These are phyloP conservation scores for Pleurotus cornucopiae DNA, from an alignment of 768 basidiomycete genomes.

Conservation along the genomic window DNA sequence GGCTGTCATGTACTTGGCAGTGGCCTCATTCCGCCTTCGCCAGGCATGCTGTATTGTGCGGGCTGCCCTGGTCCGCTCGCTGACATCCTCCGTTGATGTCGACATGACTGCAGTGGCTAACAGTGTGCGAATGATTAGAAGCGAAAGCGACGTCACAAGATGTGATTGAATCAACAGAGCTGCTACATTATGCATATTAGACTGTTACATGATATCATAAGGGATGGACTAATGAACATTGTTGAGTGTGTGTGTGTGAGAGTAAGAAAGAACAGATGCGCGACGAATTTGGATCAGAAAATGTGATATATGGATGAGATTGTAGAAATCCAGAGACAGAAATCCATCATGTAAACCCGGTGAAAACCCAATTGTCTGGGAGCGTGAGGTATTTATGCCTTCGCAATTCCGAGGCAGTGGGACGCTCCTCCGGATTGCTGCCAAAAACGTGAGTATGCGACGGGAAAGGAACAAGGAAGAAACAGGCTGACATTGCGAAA, in stretches of 20 bases:
- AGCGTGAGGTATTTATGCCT: conserved; percentile 75
- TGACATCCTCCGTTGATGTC: neutral
- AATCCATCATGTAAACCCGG: conserved; percentile 43
- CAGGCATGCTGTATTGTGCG: conserved; percentile 35
- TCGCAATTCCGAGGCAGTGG: conserved; percentile 73
- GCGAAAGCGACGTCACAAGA: conserved; percentile 22
- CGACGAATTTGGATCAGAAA: conserved; percentile 1
- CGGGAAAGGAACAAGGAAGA: neutral
- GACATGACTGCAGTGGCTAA: neutral
- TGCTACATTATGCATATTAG: conserved; percentile 5
- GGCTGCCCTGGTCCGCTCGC: conserved; percentile 23
- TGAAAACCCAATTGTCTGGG: conserved; percentile 73
- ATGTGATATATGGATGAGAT: conserved; percentile 5
- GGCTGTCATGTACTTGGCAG: conserved; percentile 23
- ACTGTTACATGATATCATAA: conserved; percentile 5
- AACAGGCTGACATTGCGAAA: conserved; percentile 72
- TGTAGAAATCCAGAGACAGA: conserved; percentile 11
- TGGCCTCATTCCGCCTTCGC: conserved; percentile 25
- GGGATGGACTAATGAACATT: conserved; percentile 6
- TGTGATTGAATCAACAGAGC: conserved; percentile 1
- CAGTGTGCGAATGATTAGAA: too few relatives aligned
- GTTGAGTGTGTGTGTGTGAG: neutral
- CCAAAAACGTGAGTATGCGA: conserved; percentile 8
- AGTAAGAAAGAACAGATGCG: conserved; percentile 11
- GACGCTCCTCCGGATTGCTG: conserved; percentile 82